Evolutionary conservation across 352 stramenopile species (phyloP), one percentile per base, ranked within the genome.

Genomic region (Elongisporangium anandrum): DNA sequence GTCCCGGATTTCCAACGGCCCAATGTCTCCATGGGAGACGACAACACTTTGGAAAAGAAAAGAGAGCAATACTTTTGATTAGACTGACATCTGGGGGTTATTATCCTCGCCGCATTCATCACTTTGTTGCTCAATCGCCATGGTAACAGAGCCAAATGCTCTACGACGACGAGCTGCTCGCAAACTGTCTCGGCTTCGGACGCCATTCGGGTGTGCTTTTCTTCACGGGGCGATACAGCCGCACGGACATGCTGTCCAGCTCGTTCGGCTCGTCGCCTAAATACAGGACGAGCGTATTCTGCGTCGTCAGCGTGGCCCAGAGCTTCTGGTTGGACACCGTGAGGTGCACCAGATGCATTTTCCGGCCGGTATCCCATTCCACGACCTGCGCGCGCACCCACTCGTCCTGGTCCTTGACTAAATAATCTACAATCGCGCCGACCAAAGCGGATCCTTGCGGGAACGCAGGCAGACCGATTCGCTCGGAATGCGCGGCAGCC

Each of bases 341-440:
- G 19, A 92, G 52, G 51, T 90, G 76, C 55, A 95, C 67, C 12
- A 89, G 72, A 50, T 95, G 85, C 67, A 90, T 68, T 45, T 79
- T 72, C 21, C 86, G 81, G 22, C 68, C 65, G 7, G 66, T 69
- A 52, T 92, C 83, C 69, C 73, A 95, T 54, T 88, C 72, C 17
- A 92, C 12, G 49, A 95, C 83, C 4, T 70, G 77, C 16, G 85
- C 83, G 5, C 85, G 85, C 63, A 81, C 59, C 83, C 83, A 95
- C 17, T 80, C 77, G 56, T 83, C 80, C 51, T 88, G 68, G 7
- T 79, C 70, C 60, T 89, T 86, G 54, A 72, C 65, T 21, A 87
- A 67, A 64, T 87, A 90, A 24, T 95, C 85, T 38, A 95, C 80
- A 16, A 92, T 87, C 56, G 76, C 83, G 49, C 82, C 84, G 21